Evolutionary conservation across 805 yeast species (phyloP), one percentile per base, ranked within the genome.

Genomic region (Hanseniaspora meyeri): DNA sequence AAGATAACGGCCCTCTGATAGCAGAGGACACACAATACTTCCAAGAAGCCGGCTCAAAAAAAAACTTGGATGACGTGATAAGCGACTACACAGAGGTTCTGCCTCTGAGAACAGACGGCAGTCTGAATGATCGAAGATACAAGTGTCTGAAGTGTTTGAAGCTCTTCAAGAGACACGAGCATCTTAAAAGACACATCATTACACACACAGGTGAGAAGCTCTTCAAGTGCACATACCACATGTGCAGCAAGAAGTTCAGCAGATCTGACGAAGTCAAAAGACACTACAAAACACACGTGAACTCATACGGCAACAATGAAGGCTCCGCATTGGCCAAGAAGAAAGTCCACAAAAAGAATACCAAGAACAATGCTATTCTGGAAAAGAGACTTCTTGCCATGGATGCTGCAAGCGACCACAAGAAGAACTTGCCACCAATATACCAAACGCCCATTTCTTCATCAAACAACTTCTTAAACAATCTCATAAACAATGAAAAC

Each of bases 201-300:
- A 88, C 95, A 10, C 96, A 88, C 70, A 88, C 96, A 0, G 96
- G 96, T 50, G 95, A 88, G 67, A 86, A 87, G 67, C 95, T 96
- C 2, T 93, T 86, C 66, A 82, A 80, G 51, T 88, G 96, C 69
- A 77, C 81, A 19, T 87, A 78, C 62, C 89, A 93, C 1, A 87
- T 87, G n/a, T 88, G 96, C 70, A 68, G 80, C 55, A 87, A 89
- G 68, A 75, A 85, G 60, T 88, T 88, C 65, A 78, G 85, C 58
- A 77, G 96, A 60, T 76, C 83, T 31, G 96, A 89, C 70, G 96
- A 88, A 70, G 75, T 88, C 57, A 88, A 95, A 14, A 75, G 96
- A 62, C 96, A 88, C 70, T 74, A 85, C 51, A 73, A 95, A 60
- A 89, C 85, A 54, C 96, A 88, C 70, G 75, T 79, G 20, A 81